phyloP scores from a whole-genome alignment of 148 eudicot genomes.

The Pharnaceum exiguum region DNA sequence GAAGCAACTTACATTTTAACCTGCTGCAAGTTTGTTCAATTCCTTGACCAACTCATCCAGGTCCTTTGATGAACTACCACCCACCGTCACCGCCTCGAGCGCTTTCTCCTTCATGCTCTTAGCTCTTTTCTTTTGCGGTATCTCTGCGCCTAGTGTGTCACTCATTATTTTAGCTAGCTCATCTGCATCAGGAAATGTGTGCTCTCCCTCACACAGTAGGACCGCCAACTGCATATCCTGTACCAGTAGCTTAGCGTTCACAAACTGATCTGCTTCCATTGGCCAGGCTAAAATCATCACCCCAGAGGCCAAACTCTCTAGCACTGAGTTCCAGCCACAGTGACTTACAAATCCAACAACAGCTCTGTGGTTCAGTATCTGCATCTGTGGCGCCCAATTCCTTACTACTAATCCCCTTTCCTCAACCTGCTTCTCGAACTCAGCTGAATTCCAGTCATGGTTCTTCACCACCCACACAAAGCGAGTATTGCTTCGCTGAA shows the following conservation, averaged over 20 bases:
- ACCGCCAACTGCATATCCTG: slow-evolving; percentile 17
- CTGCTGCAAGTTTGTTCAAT: slow-evolving; percentile 3
- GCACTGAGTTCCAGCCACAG: slow-evolving; percentile 47
- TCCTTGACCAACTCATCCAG: slow-evolving; percentile 9
- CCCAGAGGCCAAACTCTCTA: slow-evolving; percentile 34
- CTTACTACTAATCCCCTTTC: slow-evolving; percentile 29
- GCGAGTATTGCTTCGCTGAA: slow-evolving; percentile 11
- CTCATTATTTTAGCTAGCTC: slow-evolving; percentile 20
- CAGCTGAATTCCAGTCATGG: not conserved
- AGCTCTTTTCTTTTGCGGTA: slow-evolving; percentile 4
- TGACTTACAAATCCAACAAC: slow-evolving; percentile 42
- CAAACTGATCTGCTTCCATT: slow-evolving; percentile 30
- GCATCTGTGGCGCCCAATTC: slow-evolving; percentile 45
- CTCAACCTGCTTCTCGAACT: not conserved
- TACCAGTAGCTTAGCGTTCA: slow-evolving; percentile 23
- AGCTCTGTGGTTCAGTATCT: slow-evolving; percentile 30
- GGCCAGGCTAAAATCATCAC: slow-evolving; percentile 34
- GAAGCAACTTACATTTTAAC: too few species aligned
- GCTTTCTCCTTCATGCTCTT: slow-evolving; percentile 9
- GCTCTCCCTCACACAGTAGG: not conserved
- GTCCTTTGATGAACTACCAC: slow-evolving; percentile 13
- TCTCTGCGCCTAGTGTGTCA: not conserved
- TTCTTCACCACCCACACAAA: slow-evolving; percentile 21
- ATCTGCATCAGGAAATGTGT: slow-evolving; percentile 12
- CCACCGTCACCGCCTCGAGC: not conserved